Conservation (phyloP, 345 rosid species). For the Alliaria petiolata region DNA sequence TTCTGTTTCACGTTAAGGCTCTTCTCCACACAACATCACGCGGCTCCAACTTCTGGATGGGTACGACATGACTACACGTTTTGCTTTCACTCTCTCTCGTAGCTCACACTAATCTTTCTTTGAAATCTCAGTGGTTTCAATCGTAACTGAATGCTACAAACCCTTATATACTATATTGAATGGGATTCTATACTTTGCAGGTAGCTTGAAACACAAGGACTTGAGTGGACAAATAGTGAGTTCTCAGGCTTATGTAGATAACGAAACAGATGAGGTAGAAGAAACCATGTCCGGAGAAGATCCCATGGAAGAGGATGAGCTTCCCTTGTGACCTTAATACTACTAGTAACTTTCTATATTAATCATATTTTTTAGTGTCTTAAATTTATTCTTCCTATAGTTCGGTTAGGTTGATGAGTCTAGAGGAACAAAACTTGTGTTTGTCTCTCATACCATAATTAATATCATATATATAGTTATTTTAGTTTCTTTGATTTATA, state of each 20-base stretch:
- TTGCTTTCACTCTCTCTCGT: neutral
- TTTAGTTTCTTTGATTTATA: neutral
- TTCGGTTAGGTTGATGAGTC: neutral
- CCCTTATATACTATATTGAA: neutral
- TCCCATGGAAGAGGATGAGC: conserved; percentile 22
- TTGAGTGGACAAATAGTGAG: conserved; percentile 77
- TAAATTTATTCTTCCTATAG: neutral
- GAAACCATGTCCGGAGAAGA: conserved; percentile 36
- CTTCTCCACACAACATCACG: conserved; percentile 70
- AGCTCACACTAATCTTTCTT: neutral
- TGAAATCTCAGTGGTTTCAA: neutral
- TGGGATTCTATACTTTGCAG: conserved; percentile 34
- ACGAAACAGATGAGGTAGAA: conserved; percentile 20
- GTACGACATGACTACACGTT: conserved; percentile 34
- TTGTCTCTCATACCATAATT: neutral
- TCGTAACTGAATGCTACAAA: neutral
- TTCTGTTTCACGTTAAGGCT: conserved; percentile 74
- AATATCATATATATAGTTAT: neutral
- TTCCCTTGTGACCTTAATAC: conserved; percentile 3
- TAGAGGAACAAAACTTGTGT: neutral
- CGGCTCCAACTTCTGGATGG: conserved; percentile 86
- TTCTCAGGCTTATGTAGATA: conserved; percentile 72
- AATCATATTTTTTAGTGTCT: neutral
- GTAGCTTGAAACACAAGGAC: conserved; percentile 87
- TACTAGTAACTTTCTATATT: neutral